These are phyloP conservation scores for Cetradonia linearis DNA, from an alignment of 495 filamentous ascomycete genomes.

Conservation along the genomic window DNA sequence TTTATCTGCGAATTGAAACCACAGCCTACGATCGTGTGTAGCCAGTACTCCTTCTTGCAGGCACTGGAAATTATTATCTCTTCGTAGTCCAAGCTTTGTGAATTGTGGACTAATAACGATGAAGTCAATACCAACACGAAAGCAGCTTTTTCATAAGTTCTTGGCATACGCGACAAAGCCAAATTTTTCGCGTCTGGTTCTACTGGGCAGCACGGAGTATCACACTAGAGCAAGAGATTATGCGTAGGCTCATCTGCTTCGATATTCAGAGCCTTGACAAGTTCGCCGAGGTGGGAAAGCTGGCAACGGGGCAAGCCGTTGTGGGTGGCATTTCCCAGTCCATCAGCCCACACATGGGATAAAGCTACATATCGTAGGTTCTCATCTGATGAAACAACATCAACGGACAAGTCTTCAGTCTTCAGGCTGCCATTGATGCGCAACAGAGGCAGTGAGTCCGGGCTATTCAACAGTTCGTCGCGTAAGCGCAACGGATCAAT, in stretches of 20 bases:
- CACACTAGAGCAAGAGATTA: slow-evolving; percentile 15
- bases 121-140: slow-evolving; percentile 16
- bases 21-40: not conserved
- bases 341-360: slow-evolving; percentile 23
- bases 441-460: slow-evolving; percentile 1
- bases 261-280: not conserved
- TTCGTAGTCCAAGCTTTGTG: slow-evolving; percentile 10
- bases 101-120: not conserved
- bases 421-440: not conserved
- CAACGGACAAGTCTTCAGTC: not conserved
- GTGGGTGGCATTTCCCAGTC: slow-evolving; percentile 17
- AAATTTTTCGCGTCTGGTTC: slow-evolving; percentile 1
- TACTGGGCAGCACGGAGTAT: slow-evolving; percentile 18
- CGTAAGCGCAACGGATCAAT: not conserved
- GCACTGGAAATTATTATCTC: too few species aligned
- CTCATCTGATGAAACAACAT: slow-evolving; percentile 7
- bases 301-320: slow-evolving; percentile 18
- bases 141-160: slow-evolving; percentile 11
- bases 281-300: not conserved
- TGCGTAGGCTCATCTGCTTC: not conserved
- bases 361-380: slow-evolving; percentile 21
- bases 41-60: slow-evolving; percentile 11
- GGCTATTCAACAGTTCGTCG: not conserved
- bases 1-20: slow-evolving; percentile 13
- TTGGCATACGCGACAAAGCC: slow-evolving; percentile 9